A percentile compares a stretch with the other conserved stretches of the same genome.
Conservation (phyloP, 257 asterid species). For the Mentha longifolia region DNA sequence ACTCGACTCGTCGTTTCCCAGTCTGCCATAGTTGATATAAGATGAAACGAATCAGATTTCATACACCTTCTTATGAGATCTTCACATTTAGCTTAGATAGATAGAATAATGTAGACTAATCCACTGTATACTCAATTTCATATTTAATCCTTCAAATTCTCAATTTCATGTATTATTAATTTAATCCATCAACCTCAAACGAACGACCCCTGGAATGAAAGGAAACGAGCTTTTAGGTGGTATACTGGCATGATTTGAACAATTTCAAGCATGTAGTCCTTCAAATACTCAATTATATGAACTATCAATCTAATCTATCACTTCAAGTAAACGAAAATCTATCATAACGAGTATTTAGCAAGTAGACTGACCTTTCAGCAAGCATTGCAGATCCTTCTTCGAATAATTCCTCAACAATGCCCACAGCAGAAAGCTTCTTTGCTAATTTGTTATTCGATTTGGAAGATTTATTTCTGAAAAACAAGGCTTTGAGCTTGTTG, state of each 20-base stretch:
- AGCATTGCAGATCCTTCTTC: slow-evolving; percentile 97
- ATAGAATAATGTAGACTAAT: too few species aligned
- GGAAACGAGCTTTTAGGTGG: too few species aligned
- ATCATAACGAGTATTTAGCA: background rate
- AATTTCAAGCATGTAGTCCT: background rate
- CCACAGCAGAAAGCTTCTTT: slow-evolving; percentile 56
- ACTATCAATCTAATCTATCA: background rate
- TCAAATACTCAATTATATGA: background rate
- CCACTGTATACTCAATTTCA: too few species aligned
- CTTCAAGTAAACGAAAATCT: background rate
- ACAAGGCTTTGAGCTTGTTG: slow-evolving; percentile 43
- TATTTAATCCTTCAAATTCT: too few species aligned
- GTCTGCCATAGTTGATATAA: slow-evolving; percentile 43
- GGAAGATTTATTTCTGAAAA: slow-evolving; percentile 32
- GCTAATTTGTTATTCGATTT: slow-evolving; percentile 42
- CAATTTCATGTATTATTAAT: too few species aligned
- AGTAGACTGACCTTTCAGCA: slow-evolving; percentile 73
- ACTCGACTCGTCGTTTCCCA: slow-evolving; percentile 58
- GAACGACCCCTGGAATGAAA: too few species aligned
- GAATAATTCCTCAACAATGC: slow-evolving; percentile 75
- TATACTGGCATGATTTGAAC: too few species aligned
- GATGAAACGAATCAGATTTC: background rate
- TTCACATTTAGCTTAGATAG: background rate
- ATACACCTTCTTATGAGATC: background rate
- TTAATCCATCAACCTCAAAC: too few species aligned